Conservation (phyloP, 129 eudicot species). For the Lonicera japonica region DNA sequence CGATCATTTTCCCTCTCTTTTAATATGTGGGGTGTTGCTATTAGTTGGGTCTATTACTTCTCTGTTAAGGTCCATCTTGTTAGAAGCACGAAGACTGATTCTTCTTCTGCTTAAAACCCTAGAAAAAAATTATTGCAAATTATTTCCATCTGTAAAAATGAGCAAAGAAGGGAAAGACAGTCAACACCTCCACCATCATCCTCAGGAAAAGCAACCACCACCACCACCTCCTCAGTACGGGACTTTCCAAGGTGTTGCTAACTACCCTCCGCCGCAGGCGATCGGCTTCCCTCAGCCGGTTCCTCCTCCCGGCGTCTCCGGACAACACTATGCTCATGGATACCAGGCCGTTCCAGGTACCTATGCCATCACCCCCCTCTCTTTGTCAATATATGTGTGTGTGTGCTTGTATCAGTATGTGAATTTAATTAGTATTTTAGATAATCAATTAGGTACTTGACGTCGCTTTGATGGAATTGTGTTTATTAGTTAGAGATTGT, state of each 20-base stretch:
- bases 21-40: not conserved
- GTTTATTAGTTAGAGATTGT: no score
- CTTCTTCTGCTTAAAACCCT: not conserved
- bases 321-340: constrained; percentile 58
- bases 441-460: no score
- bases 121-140: not conserved
- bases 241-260: constrained; percentile 78
- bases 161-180: not conserved
- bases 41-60: not conserved
- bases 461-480: no score
- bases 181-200: constrained; percentile 18
- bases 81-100: no score
- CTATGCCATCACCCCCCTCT: no score
- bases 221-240: constrained; percentile 59
- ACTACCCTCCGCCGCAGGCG: constrained; percentile 59
- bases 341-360: constrained; percentile 79
- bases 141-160: not conserved
- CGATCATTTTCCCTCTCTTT: not conserved
- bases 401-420: no score
- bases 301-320: constrained; percentile 74
- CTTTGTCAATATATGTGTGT: no score
- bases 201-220: constrained; percentile 14
- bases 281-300: constrained; percentile 84
- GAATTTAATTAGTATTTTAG: no score
- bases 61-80: not conserved